These are phyloP conservation scores for Neurospora sp. DNA, from an alignment of 495 filamentous ascomycete genomes.

Conservation along the genomic window DNA sequence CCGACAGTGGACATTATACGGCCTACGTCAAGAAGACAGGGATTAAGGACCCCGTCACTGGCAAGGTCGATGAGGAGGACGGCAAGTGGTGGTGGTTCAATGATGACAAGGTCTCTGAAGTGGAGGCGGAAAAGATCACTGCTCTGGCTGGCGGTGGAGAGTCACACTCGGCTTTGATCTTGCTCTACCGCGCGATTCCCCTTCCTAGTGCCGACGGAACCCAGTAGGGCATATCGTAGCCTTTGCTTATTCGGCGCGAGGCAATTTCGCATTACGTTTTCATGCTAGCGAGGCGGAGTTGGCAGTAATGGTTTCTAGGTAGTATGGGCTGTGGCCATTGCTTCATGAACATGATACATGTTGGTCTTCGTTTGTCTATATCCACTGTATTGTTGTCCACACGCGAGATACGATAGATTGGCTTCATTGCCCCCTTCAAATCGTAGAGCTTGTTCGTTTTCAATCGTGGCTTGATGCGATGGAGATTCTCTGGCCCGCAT, in stretches of 20 bases:
- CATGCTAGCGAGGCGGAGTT: neutral
- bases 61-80: constrained; percentile 67
- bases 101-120: constrained; percentile 93
- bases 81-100: constrained; percentile 99
- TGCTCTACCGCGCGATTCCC: constrained; percentile 80
- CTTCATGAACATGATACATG: neutral
- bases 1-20: constrained; percentile 96
- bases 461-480: neutral
- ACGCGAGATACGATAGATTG: neutral
- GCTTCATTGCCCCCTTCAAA: neutral
- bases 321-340: neutral
- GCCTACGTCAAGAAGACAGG: constrained; percentile 90
- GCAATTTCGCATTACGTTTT: neutral
- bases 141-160: constrained; percentile 89
- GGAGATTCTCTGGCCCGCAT: neutral
- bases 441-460: neutral
- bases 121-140: constrained; percentile 83
- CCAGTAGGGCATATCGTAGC: neutral
- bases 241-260: neutral
- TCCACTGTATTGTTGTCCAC: neutral
- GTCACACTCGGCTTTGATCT: constrained; percentile 85
- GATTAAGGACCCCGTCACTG: constrained; percentile 50
- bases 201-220: constrained; percentile 39
- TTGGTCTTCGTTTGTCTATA: neutral
- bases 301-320: neutral